phyloP scores from a whole-genome alignment of 1,284 basidiomycete genomes.

The Melampsora larici-populina region DNA sequence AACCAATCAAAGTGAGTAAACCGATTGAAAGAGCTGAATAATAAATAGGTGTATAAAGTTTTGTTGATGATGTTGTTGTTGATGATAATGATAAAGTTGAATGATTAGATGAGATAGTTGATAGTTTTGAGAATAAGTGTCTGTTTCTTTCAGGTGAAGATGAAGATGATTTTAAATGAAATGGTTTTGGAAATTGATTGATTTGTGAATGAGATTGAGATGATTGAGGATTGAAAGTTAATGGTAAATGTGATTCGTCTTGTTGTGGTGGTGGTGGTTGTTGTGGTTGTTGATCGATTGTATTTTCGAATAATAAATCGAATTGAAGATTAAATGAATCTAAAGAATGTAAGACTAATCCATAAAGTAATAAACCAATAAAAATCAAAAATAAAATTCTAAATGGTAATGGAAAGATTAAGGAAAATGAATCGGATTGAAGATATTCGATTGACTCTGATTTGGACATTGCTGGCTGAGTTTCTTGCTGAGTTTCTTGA shows the following conservation, averaged over 20 bases:
- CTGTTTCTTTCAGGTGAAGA: background rate
- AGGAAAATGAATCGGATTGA: background rate
- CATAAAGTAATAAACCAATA: background rate
- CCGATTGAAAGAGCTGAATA: background rate
- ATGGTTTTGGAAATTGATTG: background rate
- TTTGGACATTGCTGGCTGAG: too few relatives aligned
- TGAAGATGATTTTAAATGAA: background rate
- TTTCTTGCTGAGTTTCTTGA: too few relatives aligned
- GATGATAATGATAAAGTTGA: background rate
- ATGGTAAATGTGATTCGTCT: background rate
- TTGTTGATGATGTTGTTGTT: background rate
- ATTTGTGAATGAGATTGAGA: background rate
- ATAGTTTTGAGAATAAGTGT: background rate
- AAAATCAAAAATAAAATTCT: background rate
- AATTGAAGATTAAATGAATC: background rate
- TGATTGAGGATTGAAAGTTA: background rate
- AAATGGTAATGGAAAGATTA: constrained; percentile 8
- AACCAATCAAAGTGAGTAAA: background rate
- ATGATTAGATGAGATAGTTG: background rate
- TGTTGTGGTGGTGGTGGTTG: background rate
- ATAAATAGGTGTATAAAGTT: background rate
- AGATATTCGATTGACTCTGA: background rate
- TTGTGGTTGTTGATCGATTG: background rate
- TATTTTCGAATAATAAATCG: background rate
- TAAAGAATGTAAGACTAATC: background rate